Evolutionary conservation across 2,329 filamentous ascomycete species (phyloP).

Genomic region (Penicillium crustosum): DNA sequence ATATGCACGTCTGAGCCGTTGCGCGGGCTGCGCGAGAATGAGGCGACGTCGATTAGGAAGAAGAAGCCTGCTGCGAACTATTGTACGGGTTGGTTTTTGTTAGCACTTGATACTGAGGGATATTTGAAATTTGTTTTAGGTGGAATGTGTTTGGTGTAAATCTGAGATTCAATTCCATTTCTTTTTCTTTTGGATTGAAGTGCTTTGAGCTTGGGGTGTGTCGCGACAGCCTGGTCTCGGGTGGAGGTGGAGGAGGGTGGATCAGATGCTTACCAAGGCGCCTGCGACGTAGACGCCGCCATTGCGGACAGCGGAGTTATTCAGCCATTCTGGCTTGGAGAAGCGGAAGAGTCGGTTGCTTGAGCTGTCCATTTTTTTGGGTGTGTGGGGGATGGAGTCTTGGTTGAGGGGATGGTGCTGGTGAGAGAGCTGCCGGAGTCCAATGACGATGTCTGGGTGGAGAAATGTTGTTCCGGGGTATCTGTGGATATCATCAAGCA

Average conservation of each 20-base stretch:
- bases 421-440: slow-evolving; percentile 16
- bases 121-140: neutral
- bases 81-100: neutral
- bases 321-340: slow-evolving; percentile 65
- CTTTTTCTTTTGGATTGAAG: neutral
- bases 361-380: slow-evolving; percentile 42
- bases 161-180: neutral
- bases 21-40: slow-evolving; percentile 61
- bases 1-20: slow-evolving; percentile 64
- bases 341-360: slow-evolving; percentile 65
- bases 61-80: slow-evolving; percentile 71
- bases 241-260: slow-evolving; percentile 6
- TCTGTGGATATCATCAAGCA: neutral
- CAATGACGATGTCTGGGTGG: slow-evolving; percentile 23
- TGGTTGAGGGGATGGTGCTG: neutral
- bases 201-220: neutral
- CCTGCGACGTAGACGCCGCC: slow-evolving; percentile 66
- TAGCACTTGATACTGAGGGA: neutral
- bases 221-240: neutral
- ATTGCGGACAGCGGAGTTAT: slow-evolving; percentile 62
- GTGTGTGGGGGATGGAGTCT: neutral
- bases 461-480: slow-evolving; percentile 19
- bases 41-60: slow-evolving; percentile 65
- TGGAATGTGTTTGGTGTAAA: neutral
- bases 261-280: slow-evolving; percentile 56